phyloP scores from a whole-genome alignment of 495 filamentous ascomycete genomes.

The Penicillium manginii region DNA sequence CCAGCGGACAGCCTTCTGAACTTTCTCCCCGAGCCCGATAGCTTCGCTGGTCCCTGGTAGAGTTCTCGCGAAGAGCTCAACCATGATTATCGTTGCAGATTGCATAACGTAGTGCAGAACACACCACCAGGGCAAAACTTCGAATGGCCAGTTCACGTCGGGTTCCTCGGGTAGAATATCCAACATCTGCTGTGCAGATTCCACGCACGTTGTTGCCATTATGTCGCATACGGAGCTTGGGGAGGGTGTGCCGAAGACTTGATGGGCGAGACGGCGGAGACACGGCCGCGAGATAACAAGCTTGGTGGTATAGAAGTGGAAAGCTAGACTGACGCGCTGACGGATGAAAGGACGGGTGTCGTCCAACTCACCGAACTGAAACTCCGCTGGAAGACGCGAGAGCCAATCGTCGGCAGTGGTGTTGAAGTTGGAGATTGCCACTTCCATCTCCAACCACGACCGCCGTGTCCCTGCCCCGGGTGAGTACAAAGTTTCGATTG shows the following conservation, averaged over 20 bases:
- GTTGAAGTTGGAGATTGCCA: constrained; percentile 23
- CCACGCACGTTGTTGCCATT: constrained; percentile 53
- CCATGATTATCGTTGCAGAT: constrained; percentile 56
- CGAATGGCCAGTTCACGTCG: constrained; percentile 44
- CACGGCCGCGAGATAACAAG: constrained; percentile 63
- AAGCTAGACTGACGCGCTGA: constrained; percentile 41
- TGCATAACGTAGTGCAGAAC: constrained; percentile 65
- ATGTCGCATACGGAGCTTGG: constrained; percentile 45
- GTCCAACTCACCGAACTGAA: constrained; percentile 22
- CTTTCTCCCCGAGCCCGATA: constrained; percentile 40
- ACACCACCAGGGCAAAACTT: constrained; percentile 60
- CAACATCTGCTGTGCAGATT: constrained; percentile 52
- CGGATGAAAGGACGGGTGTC: constrained; percentile 33
- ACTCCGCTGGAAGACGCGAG: constrained; percentile 32
- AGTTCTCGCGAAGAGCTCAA: constrained; percentile 54
- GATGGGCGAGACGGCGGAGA: constrained; percentile 51
- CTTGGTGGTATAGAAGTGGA: constrained; percentile 58
- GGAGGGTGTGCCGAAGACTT: background rate
- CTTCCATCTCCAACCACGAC: constrained; percentile 30
- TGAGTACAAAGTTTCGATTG: constrained; percentile 28
- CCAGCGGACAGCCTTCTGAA: constrained; percentile 55
- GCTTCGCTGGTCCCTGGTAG: constrained; percentile 37
- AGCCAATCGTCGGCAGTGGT: constrained; percentile 29
- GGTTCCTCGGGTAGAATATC: constrained; percentile 47
- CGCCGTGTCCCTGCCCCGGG: constrained; percentile 18